phyloP scores from a whole-genome alignment of 169 alveolate species.

The Plasmodium coatneyi region DNA sequence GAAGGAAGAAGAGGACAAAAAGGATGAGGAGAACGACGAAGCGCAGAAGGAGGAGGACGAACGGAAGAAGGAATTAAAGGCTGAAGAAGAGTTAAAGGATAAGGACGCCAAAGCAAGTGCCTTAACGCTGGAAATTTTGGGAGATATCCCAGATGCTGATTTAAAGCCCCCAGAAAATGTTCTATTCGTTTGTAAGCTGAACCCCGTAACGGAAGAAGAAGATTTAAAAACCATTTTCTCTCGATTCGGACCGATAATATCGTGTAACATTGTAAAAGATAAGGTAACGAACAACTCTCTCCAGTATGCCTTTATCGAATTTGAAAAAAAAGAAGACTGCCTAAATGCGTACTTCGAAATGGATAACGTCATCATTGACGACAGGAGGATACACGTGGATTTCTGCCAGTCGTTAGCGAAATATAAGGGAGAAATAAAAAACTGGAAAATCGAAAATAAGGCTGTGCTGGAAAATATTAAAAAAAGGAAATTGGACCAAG shows the following conservation, averaged over 20 bases:
- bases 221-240: conserved; percentile 96
- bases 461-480: conserved; percentile 8
- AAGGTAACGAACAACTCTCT: conserved; percentile 98
- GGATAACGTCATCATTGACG: conserved; percentile 98
- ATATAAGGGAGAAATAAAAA: conserved; percentile 29
- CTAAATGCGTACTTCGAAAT: conserved; percentile 97
- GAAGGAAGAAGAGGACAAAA: not conserved
- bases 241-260: conserved; percentile 95
- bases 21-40: not conserved
- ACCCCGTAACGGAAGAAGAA: conserved; percentile 97
- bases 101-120: conserved; percentile 95
- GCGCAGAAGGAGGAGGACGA: conserved; percentile 78
- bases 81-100: conserved; percentile 86
- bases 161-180: conserved; percentile 98
- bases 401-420: conserved; percentile 90
- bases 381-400: conserved; percentile 93
- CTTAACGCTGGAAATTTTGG: conserved; percentile 95
- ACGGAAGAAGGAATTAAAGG: conserved; percentile 86
- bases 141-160: conserved; percentile 99
- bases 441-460: conserved; percentile 31
- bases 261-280: conserved; percentile 97
- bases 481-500: not conserved
- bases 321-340: conserved; percentile 95
- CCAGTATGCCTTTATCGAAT: conserved; percentile 98
- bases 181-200: conserved; percentile 97